Evolutionary conservation across 805 yeast species (phyloP).

Genomic region (Kazachstania kunashirensis): DNA sequence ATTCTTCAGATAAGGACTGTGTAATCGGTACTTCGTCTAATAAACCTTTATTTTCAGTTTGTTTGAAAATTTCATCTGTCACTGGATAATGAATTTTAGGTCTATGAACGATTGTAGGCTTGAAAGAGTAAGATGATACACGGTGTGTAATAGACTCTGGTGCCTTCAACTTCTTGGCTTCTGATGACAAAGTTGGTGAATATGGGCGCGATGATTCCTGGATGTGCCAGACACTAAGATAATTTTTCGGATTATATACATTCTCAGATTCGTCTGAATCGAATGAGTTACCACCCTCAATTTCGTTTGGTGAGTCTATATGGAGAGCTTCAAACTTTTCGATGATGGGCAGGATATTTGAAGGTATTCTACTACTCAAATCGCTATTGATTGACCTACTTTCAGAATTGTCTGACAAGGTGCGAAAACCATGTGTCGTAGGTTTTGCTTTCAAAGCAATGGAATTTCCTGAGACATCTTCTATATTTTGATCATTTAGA

Average conservation of each 20-base stretch:
- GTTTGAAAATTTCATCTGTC: background rate
- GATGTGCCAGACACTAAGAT: conserved; percentile 27
- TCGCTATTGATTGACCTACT: too few species aligned
- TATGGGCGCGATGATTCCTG: conserved; percentile 14
- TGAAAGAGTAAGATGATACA: conserved; percentile 5
- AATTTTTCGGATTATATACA: conserved; percentile 14
- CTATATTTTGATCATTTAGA: too few species aligned
- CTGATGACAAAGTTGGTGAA: background rate
- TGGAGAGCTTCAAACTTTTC: conserved; percentile 15
- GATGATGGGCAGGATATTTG: conserved; percentile 14
- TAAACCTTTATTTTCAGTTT: background rate
- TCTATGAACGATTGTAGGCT: conserved; percentile 9
- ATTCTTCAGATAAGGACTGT: conserved; percentile 6
- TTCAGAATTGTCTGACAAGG: too few species aligned
- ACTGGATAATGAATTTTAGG: conserved; percentile 5
- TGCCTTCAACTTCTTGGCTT: background rate
- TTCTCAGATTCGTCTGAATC: conserved; percentile 16
- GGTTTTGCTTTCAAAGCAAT: too few species aligned
- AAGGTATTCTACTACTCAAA: too few species aligned
- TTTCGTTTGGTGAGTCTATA: conserved; percentile 21
- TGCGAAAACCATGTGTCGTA: too few species aligned
- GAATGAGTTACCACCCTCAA: conserved; percentile 18
- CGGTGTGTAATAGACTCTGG: background rate
- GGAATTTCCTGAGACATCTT: background rate
- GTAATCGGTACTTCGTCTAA: background rate